phyloP scores from a whole-genome alignment of 306 rosid species.

The Dryas drummondii region DNA sequence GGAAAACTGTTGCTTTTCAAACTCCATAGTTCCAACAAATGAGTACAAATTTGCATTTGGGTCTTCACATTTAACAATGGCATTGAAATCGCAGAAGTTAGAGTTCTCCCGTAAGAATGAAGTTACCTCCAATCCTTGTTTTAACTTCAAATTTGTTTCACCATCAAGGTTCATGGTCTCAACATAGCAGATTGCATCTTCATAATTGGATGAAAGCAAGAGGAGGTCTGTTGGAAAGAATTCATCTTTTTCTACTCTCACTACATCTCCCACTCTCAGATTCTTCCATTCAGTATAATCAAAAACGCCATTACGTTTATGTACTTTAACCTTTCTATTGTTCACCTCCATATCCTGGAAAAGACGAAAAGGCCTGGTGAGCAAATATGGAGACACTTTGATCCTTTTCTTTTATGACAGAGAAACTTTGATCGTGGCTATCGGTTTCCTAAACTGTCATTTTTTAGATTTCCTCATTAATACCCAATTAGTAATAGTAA shows the following conservation, averaged over 20 bases:
- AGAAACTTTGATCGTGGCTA: too few species aligned
- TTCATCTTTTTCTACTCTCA: conserved; percentile 75
- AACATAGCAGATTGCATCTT: conserved; percentile 88
- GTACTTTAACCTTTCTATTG: conserved; percentile 71
- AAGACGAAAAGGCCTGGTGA: background rate
- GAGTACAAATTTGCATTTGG: conserved; percentile 90
- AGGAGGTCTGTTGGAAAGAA: conserved; percentile 93
- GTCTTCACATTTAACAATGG: conserved; percentile 81
- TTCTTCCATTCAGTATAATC: conserved; percentile 70
- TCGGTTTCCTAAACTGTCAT: background rate
- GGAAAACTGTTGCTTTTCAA: conserved; percentile 51
- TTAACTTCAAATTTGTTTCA: conserved; percentile 88
- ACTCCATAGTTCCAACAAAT: conserved; percentile 77
- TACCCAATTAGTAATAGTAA: background rate
- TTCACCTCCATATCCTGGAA: conserved; percentile 82
- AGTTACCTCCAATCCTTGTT: conserved; percentile 83
- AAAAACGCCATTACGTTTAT: conserved; percentile 55
- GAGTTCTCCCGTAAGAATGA: conserved; percentile 55
- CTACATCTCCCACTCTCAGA: conserved; percentile 86
- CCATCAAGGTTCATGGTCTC: conserved; percentile 99
- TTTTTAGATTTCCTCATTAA: background rate
- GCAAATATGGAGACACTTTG: too few species aligned
- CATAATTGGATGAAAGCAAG: conserved; percentile 85
- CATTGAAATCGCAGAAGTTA: conserved; percentile 49
- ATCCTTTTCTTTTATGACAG: too few species aligned